Base-by-base conservation (phyloP, 2,329 filamentous ascomycete species). In the Paraphoma chrysanthemicola region DNA sequence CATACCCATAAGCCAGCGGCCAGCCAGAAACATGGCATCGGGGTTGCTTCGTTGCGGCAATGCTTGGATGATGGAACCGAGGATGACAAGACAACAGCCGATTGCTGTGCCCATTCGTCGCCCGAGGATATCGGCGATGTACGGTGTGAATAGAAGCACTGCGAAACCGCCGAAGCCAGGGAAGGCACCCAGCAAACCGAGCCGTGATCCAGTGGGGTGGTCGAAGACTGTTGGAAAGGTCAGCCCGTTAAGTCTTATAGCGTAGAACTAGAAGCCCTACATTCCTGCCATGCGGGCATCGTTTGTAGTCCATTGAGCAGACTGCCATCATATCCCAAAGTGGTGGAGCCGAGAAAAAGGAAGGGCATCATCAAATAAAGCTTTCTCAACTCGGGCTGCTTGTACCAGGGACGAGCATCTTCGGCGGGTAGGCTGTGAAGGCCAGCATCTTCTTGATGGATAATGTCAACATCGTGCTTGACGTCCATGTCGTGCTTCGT, bases 21-120 rank as follows among this genome's bases (percentile, higher is more conserved):
- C 71, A 7, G 64, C 83, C 59, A 87, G 81, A 69, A 87, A 87
- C 56, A 65, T 63, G 4, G 61, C 45, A 16, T 64, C 53, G 59
- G 82, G 80, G 18, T 76, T 76, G 14, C 76, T 75, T 29, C 68
- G 68, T 51, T 80, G 66, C 8, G 82, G 77, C 11, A 82, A 76
- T 1, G 76, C 76, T 62, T 83, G 80, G 43, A 86, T 63, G 39
- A 81, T 76, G 11, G 81, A 78, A n/a, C 50, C 63, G 56, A 66
- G 28, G 49, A 55, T 1, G 36, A 51, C 16, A 53, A 46, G 16
- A 48, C 30, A 10, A 53, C 79, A 82, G 8, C 83, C 85, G 43
- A 83, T 75, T 58, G 84, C 84, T 60, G 86, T 86, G 53, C 83
- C 83, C 45, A 78, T 72, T 31, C 82, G 77, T 54, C 84, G 78